Evolutionary conservation across 1,284 basidiomycete genomes (phyloP), one percentile per base, ranked within the genome.

Genomic region (Leccinum laetum): DNA sequence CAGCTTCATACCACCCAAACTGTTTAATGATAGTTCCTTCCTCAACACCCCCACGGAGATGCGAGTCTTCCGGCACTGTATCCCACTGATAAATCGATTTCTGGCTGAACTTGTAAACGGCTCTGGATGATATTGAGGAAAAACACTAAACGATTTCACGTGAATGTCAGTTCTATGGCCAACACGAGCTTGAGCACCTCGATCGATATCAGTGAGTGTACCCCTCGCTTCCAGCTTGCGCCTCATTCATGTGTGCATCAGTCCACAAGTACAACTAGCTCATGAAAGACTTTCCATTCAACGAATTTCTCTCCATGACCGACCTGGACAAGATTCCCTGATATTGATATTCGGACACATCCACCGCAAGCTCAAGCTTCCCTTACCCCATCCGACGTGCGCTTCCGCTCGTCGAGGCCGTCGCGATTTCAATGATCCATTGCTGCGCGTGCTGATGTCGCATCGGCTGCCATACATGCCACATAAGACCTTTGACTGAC

Each of bases 241-340:
- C 13, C 71, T 74, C 24, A 66, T 62, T 10, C 3, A 21, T 21
- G 16, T 46, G 2, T 91, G 93, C 82, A 57, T 3, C 68, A 94
- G 96, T 97, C 3, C 94, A 96, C 83, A 97, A 97, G 78, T 97
- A 99, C 83, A 99, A 99, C 74, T 89, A 94, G 69, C 86, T 99
- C 66, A 99, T 99, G 97, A 98, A 97, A 79, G 97, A 99, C 75
- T 98, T 99, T 73, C 98, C 98, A 0, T 82, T 99, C 49, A 97
- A 99, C 75, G 96, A 98, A 75, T 88, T 99, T 13, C 86, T 99
- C 18, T 94, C 96, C 3, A 95, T 97, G 0, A 98, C 96, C 1
- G 96, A 99, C 76, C 87, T 99, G 3, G 92, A 94, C 74, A 98
- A 96, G 82, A 92, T 98, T 90, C 94, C 1, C 83, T 99, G 24